phyloP scores from a whole-genome alignment of 345 rosid genomes.

The Anacardium occidentale region DNA sequence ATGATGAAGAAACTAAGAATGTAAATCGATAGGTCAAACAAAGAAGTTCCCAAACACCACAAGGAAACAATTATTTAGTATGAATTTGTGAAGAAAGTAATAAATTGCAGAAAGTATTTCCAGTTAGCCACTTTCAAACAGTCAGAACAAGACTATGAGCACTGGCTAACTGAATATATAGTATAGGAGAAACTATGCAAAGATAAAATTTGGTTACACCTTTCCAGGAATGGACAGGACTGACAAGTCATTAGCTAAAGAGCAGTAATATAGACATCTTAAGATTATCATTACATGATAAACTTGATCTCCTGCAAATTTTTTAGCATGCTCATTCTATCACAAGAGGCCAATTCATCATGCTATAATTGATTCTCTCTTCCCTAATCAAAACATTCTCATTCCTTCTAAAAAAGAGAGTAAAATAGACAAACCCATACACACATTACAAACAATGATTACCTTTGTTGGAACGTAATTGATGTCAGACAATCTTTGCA shows the following conservation, averaged over 20 bases:
- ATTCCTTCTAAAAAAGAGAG: not conserved
- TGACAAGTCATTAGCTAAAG: not conserved
- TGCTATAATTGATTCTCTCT: not conserved
- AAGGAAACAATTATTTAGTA: not conserved
- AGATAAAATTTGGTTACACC: not conserved
- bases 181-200: not conserved
- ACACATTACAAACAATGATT: constrained; percentile 1
- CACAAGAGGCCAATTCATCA: not conserved
- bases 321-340: not conserved
- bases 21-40: not conserved
- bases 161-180: not conserved
- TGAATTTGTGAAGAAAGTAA: not conserved
- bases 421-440: not conserved
- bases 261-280: not conserved
- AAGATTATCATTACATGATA: not conserved
- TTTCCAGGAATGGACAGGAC: not conserved
- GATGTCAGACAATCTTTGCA: constrained; percentile 69
- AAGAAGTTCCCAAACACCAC: not conserved
- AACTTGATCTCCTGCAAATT: not conserved
- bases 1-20: not conserved
- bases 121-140: not conserved
- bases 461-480: constrained; percentile 96
- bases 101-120: not conserved
- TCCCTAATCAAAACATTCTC: not conserved
- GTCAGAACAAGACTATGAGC: not conserved